Base-by-base conservation (phyloP, 176 grass and related monocot genomes). In the Ensete ventricosum region DNA sequence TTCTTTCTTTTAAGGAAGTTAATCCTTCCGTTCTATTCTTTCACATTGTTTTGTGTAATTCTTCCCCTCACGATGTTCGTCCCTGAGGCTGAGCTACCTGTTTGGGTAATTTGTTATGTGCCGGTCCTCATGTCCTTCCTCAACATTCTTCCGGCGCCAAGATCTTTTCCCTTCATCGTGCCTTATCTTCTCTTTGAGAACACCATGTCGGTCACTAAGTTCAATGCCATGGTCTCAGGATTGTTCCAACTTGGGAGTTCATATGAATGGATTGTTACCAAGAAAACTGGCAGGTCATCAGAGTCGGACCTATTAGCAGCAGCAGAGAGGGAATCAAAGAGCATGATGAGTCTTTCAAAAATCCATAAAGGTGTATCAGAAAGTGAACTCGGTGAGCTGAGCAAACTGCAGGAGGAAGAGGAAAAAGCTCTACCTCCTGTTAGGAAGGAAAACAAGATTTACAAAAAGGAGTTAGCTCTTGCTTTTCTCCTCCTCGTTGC, bases 251-350 rank as follows among this genome's bases (percentile, higher is more conserved):
- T 99, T 72, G 90, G 90, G 11, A 91, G 88, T 85, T 93, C 91
- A 22, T 99, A 99, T 64, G 96, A 95, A 82, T 99, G 95, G 95
- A 75, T 99, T 2, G 91, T 99, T 51, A 94, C 95, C n/a, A 99
- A 99, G 82, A 99, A 99, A 73, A 88, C 91, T 2, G 91, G 95
- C 55, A 79, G 95, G 52, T 89, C 96, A 48, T 96, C 93, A 0
- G 93, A 91, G 2, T 88, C 80, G n/a, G 86, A 87, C 59, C 91
- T 95, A 67, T 77, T 99, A 26, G 67, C 86, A 48, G 79, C 88
- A 0, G 73, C 88, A 53, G 87, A 65, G 25, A 65, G 25, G 63
- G 24, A 65, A 22, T 71, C 69, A 11, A 53, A 71, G 10, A 20
- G 48, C 54, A 53, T 64, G 23, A 34, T 64, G 23, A 80, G 11